These are phyloP conservation scores for Monosporascus sp. DNA, from an alignment of 2,329 filamentous ascomycete species.

Conservation along the genomic window DNA sequence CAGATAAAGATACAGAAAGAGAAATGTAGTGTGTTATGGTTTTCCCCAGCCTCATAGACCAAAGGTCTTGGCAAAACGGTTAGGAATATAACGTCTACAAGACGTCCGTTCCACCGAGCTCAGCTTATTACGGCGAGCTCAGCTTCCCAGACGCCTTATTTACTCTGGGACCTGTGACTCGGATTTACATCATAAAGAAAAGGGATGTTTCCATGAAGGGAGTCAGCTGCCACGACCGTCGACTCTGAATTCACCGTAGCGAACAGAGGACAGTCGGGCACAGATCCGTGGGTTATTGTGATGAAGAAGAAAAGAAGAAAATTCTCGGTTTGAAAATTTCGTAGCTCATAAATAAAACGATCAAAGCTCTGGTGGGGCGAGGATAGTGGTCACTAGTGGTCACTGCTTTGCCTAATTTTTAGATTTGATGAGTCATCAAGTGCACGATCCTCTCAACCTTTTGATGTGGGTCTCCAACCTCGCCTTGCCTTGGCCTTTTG, in stretches of 20 bases:
- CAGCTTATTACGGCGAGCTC: constrained; percentile 63
- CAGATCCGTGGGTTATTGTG: constrained; percentile 64
- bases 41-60: constrained; percentile 86
- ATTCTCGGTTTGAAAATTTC: constrained; percentile 23
- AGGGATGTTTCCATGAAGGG: constrained; percentile 74
- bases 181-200: constrained; percentile 73
- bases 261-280: constrained; percentile 73
- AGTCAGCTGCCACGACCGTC: constrained; percentile 80
- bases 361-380: not conserved
- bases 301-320: constrained; percentile 32
- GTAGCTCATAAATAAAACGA: constrained; percentile 5
- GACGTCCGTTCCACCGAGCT: constrained; percentile 55
- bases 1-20: not conserved
- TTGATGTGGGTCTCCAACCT: too few species aligned
- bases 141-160: constrained; percentile 55
- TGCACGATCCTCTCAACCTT: not conserved
- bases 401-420: not conserved
- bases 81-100: constrained; percentile 79
- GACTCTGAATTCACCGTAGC: constrained; percentile 57
- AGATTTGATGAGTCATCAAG: not conserved
- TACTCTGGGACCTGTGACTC: constrained; percentile 93
- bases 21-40: constrained; percentile 75
- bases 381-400: not conserved
- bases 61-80: constrained; percentile 85
- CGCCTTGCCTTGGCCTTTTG: too few species aligned